Base-by-base conservation (phyloP, 768 basidiomycete species). In the Pleurotus pulmonarius region DNA sequence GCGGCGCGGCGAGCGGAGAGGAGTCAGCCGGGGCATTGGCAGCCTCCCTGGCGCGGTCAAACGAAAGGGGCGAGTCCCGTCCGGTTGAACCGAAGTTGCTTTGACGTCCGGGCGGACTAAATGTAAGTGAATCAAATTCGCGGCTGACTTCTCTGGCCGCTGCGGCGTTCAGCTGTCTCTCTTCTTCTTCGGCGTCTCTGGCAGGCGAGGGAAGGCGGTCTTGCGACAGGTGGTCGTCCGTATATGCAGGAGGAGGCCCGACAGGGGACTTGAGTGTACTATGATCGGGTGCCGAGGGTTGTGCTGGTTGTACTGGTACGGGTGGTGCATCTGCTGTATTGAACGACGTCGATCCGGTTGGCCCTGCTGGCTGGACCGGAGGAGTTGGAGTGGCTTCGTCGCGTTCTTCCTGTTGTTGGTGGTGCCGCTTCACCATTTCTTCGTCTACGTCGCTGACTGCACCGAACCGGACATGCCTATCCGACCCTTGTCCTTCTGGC, bases 81-180 rank as follows among this genome's bases (percentile, higher is more conserved):
- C 11, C 62, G 59, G 55, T 59, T 61, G 59, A 60, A 40, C 48
- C 56, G 55, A 63, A 56, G 44, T 58, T 55, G 60, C 58, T 29
- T 49, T 53, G 29, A 44, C 56, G 43, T 58, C 16, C 56, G 24
- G 53, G 68, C 13, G 70, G 67, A 38, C 61, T 68, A 39, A 69
- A 64, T 56, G 73, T 75, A 15, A 89, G 68, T 16, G 82, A 74
- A 56, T 87, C 84, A 48, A 89, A 62, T 63, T 88, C 89, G 11
- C 81, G 78, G 11, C 79, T 79, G 1, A 91, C 76, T 65, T 87
- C 87, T 15, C 83, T 77, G 4, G 87, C 87, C 24, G 85, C 87
- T 15, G 87, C 88, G 1, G 81, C 83, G 60, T 86, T 82, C 25
- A 81, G 75, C n/a, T 73, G 75, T 3, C 67, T 71, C 60, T 87